Percentiles rank a stretch among this genome's conserved stretches.
Conservation (phyloP, 2,329 filamentous ascomycete genomes). For the Epichloe hybrida region DNA sequence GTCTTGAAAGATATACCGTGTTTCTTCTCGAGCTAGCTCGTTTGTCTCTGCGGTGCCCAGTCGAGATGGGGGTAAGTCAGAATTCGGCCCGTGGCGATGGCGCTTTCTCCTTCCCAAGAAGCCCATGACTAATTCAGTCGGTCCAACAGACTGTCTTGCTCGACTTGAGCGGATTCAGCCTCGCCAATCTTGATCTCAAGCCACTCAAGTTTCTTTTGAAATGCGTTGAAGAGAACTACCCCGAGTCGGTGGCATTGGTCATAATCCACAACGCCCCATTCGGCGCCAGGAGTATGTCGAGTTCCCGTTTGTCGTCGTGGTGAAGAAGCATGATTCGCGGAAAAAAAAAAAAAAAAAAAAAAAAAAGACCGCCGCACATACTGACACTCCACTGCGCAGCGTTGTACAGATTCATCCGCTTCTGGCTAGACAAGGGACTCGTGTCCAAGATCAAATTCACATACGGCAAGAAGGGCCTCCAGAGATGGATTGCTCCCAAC, state of each 20-base stretch:
- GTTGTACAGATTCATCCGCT: conserved; percentile 78
- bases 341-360: too few relatives aligned
- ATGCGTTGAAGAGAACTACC: conserved; percentile 66
- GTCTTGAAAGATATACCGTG: conserved; percentile 70
- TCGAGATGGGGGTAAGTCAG: conserved; percentile 67
- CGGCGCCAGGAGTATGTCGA: conserved; percentile 63
- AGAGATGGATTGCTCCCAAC: conserved; percentile 51
- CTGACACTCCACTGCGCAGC: conserved; percentile 27
- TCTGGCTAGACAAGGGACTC: conserved; percentile 85
- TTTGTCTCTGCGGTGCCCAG: conserved; percentile 56
- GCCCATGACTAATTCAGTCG: background rate
- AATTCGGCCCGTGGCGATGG: background rate
- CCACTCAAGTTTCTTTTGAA: too few relatives aligned
- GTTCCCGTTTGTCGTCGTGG: conserved; percentile 6
- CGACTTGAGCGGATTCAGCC: too few relatives aligned
- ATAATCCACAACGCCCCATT: conserved; percentile 85
- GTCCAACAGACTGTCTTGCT: conserved; percentile 33
- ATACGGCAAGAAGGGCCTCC: conserved; percentile 60
- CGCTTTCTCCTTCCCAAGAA: too few relatives aligned
- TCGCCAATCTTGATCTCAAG: too few relatives aligned
- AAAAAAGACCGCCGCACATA: too few relatives aligned
- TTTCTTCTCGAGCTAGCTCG: conserved; percentile 83
- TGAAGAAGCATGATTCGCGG: too few relatives aligned
- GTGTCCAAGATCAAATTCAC: conserved; percentile 81
- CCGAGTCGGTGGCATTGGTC: conserved; percentile 70